A percentile compares a stretch with the other conserved stretches of the same genome.
Evolutionary conservation across 306 rosid genomes (phyloP).

Genomic region (Senna tora): DNA sequence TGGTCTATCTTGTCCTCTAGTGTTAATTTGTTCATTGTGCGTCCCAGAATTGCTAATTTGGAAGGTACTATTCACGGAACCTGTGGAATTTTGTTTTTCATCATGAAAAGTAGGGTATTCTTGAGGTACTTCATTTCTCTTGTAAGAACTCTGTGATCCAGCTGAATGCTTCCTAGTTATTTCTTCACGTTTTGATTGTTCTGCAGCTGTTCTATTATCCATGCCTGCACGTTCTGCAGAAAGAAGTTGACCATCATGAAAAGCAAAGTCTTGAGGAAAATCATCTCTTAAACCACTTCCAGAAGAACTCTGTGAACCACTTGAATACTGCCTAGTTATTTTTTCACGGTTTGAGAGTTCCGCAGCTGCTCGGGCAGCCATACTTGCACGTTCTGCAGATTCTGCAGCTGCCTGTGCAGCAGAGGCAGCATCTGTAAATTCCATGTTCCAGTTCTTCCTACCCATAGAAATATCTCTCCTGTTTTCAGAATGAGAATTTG

Average conservation of each 20-base stretch:
- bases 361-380: slow-evolving; percentile 99
- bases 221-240: slow-evolving; percentile 28
- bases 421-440: slow-evolving; percentile 90
- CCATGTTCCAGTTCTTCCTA: slow-evolving; percentile 67
- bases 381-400: slow-evolving; percentile 88
- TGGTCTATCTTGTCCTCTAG: slow-evolving; percentile 44
- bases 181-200: background rate
- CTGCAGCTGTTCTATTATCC: background rate
- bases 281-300: slow-evolving; percentile 43
- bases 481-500: slow-evolving; percentile 52
- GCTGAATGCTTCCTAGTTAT: slow-evolving; percentile 53
- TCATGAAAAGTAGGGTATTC: slow-evolving; percentile 39
- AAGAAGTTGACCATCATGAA: slow-evolving; percentile 35
- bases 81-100: slow-evolving; percentile 44
- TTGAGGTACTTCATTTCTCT: slow-evolving; percentile 46
- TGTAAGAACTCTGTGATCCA: slow-evolving; percentile 47
- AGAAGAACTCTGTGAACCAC: slow-evolving; percentile 51
- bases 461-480: slow-evolving; percentile 44
- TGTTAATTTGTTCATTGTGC: slow-evolving; percentile 38
- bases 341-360: slow-evolving; percentile 74
- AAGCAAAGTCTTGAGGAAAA: slow-evolving; percentile 44
- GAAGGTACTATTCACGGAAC: slow-evolving; percentile 36
- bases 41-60: slow-evolving; percentile 42
- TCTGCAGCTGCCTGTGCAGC: slow-evolving; percentile 99
- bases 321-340: slow-evolving; percentile 50